phyloP scores from a whole-genome alignment of 2,329 filamentous ascomycete genomes.

The Tolypocladium tundrense region DNA sequence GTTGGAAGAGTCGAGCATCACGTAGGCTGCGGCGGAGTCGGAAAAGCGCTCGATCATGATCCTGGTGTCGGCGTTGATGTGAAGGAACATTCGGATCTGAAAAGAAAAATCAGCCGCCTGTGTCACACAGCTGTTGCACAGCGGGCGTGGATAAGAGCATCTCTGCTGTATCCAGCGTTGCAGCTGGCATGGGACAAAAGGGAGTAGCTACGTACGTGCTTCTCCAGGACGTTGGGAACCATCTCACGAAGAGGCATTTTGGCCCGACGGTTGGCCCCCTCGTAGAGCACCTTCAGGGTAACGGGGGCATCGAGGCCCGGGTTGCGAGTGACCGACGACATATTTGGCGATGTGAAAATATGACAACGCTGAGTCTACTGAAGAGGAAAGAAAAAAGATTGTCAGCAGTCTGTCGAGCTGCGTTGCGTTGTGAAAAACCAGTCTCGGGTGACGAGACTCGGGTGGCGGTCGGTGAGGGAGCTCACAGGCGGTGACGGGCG shows the following conservation, averaged over 20 bases:
- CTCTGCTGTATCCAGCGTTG: neutral
- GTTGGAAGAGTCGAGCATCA: conserved; percentile 70
- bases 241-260: conserved; percentile 86
- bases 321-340: conserved; percentile 15
- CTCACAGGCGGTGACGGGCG: conserved; percentile 3
- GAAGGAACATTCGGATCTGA: conserved; percentile 25
- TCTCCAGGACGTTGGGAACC: conserved; percentile 59
- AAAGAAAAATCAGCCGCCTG: neutral
- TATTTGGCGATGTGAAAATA: conserved; percentile 5
- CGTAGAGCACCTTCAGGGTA: conserved; percentile 74
- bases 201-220: conserved; percentile 57
- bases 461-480: conserved; percentile 1
- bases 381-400: neutral
- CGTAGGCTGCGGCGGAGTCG: conserved; percentile 75
- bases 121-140: neutral
- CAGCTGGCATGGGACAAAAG: neutral
- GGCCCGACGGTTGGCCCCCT: conserved; percentile 69
- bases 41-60: conserved; percentile 83
- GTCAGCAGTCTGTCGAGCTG: neutral
- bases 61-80: conserved; percentile 21
- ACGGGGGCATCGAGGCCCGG: conserved; percentile 35
- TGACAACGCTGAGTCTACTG: neutral
- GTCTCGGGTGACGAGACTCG: neutral
- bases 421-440: neutral
- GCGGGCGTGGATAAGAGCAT: neutral